phyloP scores from a whole-genome alignment of 345 rosid genomes.

The Acer yangbiense region DNA sequence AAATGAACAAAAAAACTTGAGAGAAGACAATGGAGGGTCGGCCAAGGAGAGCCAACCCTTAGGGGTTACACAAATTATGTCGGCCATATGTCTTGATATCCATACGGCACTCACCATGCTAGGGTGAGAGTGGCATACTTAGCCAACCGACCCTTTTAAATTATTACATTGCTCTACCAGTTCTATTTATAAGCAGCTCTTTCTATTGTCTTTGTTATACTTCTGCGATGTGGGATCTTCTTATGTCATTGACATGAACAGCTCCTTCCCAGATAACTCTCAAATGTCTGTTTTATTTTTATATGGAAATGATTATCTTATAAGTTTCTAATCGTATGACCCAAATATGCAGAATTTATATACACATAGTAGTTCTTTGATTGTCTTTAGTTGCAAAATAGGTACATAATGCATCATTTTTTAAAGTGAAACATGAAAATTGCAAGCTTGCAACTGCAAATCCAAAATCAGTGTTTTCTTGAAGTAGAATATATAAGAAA shows the following conservation, averaged over 20 bases:
- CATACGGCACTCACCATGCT: slow-evolving; percentile 75
- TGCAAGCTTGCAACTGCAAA: not conserved
- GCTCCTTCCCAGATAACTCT: not conserved
- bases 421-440: not conserved
- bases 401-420: not conserved
- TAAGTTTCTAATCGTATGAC: not conserved
- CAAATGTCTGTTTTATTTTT: too few species aligned
- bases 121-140: slow-evolving; percentile 67
- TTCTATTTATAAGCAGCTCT: slow-evolving; percentile 8
- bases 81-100: slow-evolving; percentile 93
- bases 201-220: not conserved
- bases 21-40: slow-evolving; percentile 53
- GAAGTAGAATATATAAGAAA: not conserved
- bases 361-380: too few species aligned
- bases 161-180: fast-evolving
- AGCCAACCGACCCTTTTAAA: slow-evolving; percentile 94
- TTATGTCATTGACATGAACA: not conserved
- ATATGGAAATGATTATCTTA: not conserved
- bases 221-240: slow-evolving; percentile 18
- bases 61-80: slow-evolving; percentile 60
- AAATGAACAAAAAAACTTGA: too few species aligned
- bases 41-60: slow-evolving; percentile 81
- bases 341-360: not conserved
- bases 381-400: not conserved
- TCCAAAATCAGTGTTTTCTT: not conserved